Evolutionary conservation across 176 grass and related monocot genomes (phyloP).

Genomic region (Melocanna baccifera): DNA sequence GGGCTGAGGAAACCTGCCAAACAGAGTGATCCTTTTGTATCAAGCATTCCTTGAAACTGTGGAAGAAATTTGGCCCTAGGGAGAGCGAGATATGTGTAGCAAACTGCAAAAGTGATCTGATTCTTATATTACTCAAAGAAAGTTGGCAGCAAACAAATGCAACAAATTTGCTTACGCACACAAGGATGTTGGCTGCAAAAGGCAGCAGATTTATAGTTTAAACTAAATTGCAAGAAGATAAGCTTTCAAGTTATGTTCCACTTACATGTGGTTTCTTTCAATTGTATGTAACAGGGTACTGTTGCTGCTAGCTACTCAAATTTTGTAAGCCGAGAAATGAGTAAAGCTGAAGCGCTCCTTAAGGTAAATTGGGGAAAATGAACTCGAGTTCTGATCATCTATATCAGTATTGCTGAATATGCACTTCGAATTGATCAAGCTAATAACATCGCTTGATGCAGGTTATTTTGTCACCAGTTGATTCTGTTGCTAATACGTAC

Average conservation of each 20-base stretch:
- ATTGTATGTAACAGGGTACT: slow-evolving; percentile 55
- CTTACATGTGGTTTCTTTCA: slow-evolving; percentile 21
- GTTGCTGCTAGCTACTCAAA: slow-evolving; percentile 83
- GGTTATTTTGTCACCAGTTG: slow-evolving; percentile 98
- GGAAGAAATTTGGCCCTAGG: slow-evolving; percentile 5
- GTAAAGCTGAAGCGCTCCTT: slow-evolving; percentile 99
- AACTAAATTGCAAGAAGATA: not conserved
- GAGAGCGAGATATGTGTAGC: not conserved
- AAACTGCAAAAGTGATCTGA: not conserved
- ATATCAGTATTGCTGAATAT: not conserved
- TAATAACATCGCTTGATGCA: slow-evolving; percentile 35
- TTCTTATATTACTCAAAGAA: slow-evolving; percentile 15
- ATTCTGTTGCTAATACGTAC: slow-evolving; percentile 96
- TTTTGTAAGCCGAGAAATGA: slow-evolving; percentile 98
- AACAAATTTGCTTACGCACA: not conserved
- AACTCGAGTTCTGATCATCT: not conserved
- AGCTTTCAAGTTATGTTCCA: not conserved
- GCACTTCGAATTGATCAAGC: slow-evolving; percentile 14
- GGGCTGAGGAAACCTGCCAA: not conserved
- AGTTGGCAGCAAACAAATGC: not conserved
- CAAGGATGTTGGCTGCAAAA: not conserved
- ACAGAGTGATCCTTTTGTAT: slow-evolving; percentile 23
- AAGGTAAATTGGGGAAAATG: slow-evolving; percentile 54
- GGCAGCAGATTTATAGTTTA: not conserved
- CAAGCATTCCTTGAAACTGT: slow-evolving; percentile 15